Conservation (phyloP, 345 rosid genomes). For the Leavenworthia alabamica region DNA sequence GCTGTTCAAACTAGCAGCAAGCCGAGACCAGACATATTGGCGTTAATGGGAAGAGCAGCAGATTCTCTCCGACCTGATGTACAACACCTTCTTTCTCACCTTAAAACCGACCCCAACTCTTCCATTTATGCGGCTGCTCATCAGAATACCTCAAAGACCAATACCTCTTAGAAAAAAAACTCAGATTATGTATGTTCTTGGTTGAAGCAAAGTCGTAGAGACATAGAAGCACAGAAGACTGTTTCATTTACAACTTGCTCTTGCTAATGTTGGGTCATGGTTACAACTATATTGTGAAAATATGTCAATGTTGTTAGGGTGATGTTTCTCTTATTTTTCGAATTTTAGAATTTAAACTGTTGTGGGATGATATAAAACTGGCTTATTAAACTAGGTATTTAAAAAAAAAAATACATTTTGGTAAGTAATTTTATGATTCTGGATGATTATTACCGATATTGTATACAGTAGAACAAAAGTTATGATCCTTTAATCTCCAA, state of each 20-base stretch:
- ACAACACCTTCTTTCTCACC: constrained; percentile 80
- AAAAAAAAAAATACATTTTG: not conserved
- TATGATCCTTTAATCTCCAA: not conserved
- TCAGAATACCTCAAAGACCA: constrained; percentile 50
- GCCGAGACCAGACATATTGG: constrained; percentile 71
- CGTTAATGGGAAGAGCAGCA: constrained; percentile 52
- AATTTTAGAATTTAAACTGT: not conserved
- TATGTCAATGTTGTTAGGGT: not conserved
- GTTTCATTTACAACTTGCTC: not conserved
- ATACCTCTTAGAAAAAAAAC: constrained; percentile 3
- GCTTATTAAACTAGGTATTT: not conserved
- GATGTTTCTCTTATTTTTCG: not conserved
- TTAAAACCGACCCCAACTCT: constrained; percentile 59
- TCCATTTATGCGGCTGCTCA: constrained; percentile 86
- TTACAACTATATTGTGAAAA: not conserved
- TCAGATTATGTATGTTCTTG: not conserved
- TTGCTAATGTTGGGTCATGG: no score
- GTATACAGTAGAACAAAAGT: not conserved
- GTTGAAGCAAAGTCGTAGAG: constrained; percentile 12
- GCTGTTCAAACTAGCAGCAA: constrained; percentile 88
- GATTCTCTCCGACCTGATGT: constrained; percentile 78
- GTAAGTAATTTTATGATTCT: not conserved
- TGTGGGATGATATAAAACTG: not conserved
- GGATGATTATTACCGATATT: not conserved
- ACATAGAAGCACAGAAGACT: not conserved